Evolutionary conservation across 108 stramenopile genomes (phyloP).

Genomic region (Cyclotella sp.): DNA sequence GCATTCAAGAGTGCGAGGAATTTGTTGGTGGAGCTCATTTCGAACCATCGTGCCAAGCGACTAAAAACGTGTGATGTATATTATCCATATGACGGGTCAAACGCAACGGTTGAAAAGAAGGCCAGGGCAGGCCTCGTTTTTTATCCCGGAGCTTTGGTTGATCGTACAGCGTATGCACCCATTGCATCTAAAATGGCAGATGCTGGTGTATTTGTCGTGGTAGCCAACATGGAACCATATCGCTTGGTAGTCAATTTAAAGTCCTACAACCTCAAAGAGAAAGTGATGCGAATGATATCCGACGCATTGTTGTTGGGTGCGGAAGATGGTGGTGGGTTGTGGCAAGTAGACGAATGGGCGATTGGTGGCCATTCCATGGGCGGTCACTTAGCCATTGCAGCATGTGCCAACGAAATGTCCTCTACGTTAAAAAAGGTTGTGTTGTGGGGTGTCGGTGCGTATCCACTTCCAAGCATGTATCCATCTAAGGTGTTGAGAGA

Average conservation of each 20-base stretch:
- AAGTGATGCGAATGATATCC: slow-evolving; percentile 46
- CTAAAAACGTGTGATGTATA: slow-evolving; percentile 57
- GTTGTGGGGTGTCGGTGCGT: slow-evolving; percentile 36
- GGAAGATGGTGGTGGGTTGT: slow-evolving; percentile 11
- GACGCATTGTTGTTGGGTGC: slow-evolving; percentile 26
- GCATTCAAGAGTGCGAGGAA: slow-evolving; percentile 57
- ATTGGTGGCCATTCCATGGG: slow-evolving; percentile 72
- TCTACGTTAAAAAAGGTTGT: slow-evolving; percentile 51
- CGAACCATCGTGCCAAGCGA: slow-evolving; percentile 48
- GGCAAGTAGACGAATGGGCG: slow-evolving; percentile 56
- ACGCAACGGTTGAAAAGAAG: not conserved
- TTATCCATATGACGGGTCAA: slow-evolving; percentile 25
- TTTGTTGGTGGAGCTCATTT: slow-evolving; percentile 46
- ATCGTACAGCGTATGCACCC: slow-evolving; percentile 66
- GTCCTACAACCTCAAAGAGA: slow-evolving; percentile 34
- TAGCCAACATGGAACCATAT: slow-evolving; percentile 56
- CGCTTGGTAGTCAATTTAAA: slow-evolving; percentile 19
- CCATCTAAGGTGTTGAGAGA: slow-evolving; percentile 32
- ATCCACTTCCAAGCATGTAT: slow-evolving; percentile 25
- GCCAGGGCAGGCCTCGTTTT: slow-evolving; percentile 59
- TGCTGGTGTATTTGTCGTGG: slow-evolving; percentile 58
- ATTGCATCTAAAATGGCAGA: slow-evolving; percentile 61
- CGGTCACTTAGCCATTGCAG: slow-evolving; percentile 34
- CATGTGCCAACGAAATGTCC: slow-evolving; percentile 41
- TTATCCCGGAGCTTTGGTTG: slow-evolving; percentile 68